Percentiles rank a stretch among this genome's conserved stretches.
phyloP scores from a whole-genome alignment of 164 flowering plant species.

The Cinnamomum chago region DNA sequence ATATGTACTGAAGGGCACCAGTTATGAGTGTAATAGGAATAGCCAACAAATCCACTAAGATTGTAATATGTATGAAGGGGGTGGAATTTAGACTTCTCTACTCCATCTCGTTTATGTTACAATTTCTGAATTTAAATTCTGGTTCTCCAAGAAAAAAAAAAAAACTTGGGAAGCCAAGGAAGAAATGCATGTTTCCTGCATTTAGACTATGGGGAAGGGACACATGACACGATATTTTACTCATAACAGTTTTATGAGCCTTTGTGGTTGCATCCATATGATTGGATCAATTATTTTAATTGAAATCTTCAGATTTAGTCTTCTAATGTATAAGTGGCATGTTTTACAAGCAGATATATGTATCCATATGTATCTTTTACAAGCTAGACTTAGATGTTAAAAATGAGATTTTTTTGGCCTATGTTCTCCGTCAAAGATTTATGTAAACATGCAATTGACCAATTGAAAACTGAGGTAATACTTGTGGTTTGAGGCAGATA shows the following conservation, averaged over 20 bases:
- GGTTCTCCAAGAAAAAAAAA: neutral
- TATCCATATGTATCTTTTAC: no score
- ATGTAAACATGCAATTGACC: no score
- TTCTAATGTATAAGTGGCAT: no score
- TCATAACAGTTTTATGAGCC: neutral
- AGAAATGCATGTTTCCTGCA: neutral
- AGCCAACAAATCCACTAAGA: no score
- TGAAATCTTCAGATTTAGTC: neutral
- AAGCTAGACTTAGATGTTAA: neutral
- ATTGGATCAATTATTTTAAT: neutral
- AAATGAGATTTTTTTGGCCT: neutral
- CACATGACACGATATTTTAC: no score
- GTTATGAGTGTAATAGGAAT: no score
- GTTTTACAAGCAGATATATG: no score
- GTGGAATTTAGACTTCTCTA: neutral
- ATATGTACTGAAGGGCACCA: no score
- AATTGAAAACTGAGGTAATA: no score
- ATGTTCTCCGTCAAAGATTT: neutral
- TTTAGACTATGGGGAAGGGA: neutral
- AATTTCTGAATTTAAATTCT: neutral
- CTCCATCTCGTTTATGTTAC: neutral
- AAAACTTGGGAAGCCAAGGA: neutral
- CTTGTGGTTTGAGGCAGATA: no score
- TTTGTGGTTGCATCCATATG: neutral
- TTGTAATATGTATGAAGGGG: no score